Evolutionary conservation across 345 rosid genomes (phyloP), one percentile per base, ranked within the genome.

Genomic region (Citropsis articulata): DNA sequence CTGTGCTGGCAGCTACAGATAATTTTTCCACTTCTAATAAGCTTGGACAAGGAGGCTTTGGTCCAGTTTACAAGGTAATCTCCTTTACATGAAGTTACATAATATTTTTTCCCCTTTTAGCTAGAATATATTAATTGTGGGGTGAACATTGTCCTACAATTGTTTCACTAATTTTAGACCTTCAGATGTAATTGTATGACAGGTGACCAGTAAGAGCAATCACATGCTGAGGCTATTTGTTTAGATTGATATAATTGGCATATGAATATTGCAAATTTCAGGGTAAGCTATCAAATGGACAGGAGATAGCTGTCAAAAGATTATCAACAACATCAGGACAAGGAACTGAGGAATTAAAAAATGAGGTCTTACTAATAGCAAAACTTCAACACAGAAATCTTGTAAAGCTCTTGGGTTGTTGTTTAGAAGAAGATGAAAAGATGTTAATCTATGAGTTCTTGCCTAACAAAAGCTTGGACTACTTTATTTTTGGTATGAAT

Each of bases 361-460:
- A 61, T 62, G 77, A 74, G 68, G 77, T 74, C 27, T 74, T 74
- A 9, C 9, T 74, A 59, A 74, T 38, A 40, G 38, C 59, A 62
- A 74, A 74, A 42, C 57, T 38, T 42, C 77, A 62, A 62, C 77
- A 74, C 30, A 73, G 68, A 73, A 73, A 72, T 56, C 77, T 73
- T 61, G 68, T 73, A 13, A 60, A 53, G 38, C 68, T 73, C 8
- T 73, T 73, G 57, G 38, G 77, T 5, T 83, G 79, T 31, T 83
- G 88, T 22, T 62, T 79, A 27, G 25, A 83, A 21, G 72, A 55
- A 55, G 76, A 66, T 4, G 86, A 79, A 12, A 73, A 64, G 22
- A 85, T 87, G 81, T 38, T 85, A 30, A 66, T 87, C 22, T 87
- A 87, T 6, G 85, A 87, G 5, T 87, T 74, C 55, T 4, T 87